These are phyloP conservation scores for Claviceps sp. DNA, from an alignment of 2,329 filamentous ascomycete genomes.

Conservation along the genomic window DNA sequence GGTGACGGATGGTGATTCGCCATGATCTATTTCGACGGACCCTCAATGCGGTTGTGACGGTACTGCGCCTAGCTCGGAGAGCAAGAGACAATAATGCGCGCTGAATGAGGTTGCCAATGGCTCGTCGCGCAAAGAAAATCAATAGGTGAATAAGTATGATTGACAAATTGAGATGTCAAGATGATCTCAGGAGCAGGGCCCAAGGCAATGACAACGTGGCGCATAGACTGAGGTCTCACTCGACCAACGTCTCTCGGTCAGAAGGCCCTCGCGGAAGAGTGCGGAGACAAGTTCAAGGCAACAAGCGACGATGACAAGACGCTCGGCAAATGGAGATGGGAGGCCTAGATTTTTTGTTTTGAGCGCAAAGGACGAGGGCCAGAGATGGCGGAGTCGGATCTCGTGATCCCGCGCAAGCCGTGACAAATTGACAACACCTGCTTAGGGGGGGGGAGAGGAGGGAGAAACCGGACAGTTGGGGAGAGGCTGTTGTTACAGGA, in stretches of 20 bases:
- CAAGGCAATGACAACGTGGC: not conserved
- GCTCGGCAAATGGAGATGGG: not conserved
- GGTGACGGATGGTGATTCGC: conserved; percentile 72
- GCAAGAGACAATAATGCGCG: not conserved
- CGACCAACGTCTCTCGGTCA: conserved; percentile 2
- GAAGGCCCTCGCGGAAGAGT: not conserved
- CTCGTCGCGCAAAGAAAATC: not conserved
- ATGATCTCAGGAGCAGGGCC: not conserved
- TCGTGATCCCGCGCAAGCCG: conserved; percentile 18
- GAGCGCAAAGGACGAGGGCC: not conserved
- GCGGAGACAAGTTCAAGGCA: not conserved
- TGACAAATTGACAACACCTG: conserved; percentile 16
- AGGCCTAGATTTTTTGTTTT: not conserved
- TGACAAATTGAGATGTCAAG: not conserved
- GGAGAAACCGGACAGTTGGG: conserved; percentile 24
- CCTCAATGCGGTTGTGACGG: not conserved
- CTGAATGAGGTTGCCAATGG: not conserved
- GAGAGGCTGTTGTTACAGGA: conserved; percentile 26
- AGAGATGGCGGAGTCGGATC: conserved; percentile 3
- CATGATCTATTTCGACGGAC: conserved; percentile 31
- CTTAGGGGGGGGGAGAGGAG: conserved; percentile 19
- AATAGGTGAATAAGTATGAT: not conserved
- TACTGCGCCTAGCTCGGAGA: not conserved
- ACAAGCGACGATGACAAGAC: conserved; percentile 2
- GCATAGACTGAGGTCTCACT: conserved; percentile 5